phyloP scores from a whole-genome alignment of 345 rosid genomes.

The Brassica juncea region DNA sequence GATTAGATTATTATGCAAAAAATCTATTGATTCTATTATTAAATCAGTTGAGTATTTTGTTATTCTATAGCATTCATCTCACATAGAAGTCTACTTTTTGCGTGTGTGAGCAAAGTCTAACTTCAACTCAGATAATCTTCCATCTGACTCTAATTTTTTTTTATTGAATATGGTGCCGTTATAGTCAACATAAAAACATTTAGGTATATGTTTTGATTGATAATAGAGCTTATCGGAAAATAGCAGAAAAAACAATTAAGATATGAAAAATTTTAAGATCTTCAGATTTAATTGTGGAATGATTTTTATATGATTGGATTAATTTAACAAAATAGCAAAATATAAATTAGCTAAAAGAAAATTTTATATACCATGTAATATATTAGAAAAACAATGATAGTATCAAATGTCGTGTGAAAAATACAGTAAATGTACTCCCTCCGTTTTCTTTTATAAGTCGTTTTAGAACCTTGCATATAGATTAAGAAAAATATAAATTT shows the following conservation, averaged over 20 bases:
- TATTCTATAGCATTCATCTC: neutral
- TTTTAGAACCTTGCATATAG: no score
- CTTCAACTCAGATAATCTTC: neutral
- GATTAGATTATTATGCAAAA: neutral
- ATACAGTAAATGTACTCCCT: neutral
- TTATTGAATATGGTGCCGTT: neutral
- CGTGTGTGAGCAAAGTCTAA: neutral
- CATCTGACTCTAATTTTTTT: neutral
- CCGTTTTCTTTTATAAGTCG: no score
- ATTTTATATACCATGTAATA: neutral
- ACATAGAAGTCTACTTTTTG: neutral
- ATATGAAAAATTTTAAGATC: neutral
- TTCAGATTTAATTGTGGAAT: neutral
- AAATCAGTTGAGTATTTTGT: neutral
- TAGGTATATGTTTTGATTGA: neutral
- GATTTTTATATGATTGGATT: neutral
- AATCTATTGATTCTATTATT: neutral
- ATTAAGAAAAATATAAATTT: no score
- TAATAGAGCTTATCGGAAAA: neutral
- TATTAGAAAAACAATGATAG: neutral
- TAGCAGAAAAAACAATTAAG: neutral
- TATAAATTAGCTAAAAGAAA: neutral
- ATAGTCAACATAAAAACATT: neutral
- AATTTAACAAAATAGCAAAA: neutral
- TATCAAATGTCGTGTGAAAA: neutral